Evolutionary conservation across 2,329 filamentous ascomycete species (phyloP).

Genomic region (Pseudocercospora cruenta): DNA sequence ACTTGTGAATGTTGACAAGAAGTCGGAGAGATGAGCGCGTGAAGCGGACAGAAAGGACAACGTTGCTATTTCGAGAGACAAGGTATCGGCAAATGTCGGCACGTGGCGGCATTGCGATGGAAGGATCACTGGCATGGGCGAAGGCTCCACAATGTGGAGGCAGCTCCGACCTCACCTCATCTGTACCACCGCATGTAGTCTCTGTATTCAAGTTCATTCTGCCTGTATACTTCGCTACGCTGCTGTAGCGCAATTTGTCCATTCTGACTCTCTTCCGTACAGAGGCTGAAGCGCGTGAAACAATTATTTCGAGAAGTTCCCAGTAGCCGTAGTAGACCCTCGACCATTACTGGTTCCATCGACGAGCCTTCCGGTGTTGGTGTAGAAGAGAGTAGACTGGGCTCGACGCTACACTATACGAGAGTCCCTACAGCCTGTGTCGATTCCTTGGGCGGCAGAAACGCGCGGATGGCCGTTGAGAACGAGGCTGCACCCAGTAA

Average conservation of each 20-base stretch:
- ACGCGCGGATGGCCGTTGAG: neutral
- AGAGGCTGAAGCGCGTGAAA: neutral
- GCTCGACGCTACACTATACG: neutral
- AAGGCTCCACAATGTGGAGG: neutral
- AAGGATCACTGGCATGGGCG: neutral
- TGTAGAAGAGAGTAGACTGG: neutral
- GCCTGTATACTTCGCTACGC: neutral
- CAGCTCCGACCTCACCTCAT: neutral
- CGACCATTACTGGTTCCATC: neutral
- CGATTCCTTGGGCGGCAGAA: neutral
- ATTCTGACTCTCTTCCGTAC: neutral
- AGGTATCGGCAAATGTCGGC: neutral
- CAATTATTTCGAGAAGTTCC: neutral
- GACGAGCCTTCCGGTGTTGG: neutral
- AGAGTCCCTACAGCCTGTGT: neutral
- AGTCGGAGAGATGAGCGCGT: neutral
- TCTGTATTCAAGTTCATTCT: neutral
- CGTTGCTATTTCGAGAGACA: neutral
- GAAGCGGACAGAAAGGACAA: neutral
- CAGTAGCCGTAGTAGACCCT: neutral
- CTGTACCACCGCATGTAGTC: neutral
- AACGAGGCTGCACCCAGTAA: neutral
- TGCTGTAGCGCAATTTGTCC: neutral
- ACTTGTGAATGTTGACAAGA: neutral
- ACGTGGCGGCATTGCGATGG: neutral